phyloP scores from a whole-genome alignment of 2,329 filamentous ascomycete species.

The Colletotrichum tropicale region DNA sequence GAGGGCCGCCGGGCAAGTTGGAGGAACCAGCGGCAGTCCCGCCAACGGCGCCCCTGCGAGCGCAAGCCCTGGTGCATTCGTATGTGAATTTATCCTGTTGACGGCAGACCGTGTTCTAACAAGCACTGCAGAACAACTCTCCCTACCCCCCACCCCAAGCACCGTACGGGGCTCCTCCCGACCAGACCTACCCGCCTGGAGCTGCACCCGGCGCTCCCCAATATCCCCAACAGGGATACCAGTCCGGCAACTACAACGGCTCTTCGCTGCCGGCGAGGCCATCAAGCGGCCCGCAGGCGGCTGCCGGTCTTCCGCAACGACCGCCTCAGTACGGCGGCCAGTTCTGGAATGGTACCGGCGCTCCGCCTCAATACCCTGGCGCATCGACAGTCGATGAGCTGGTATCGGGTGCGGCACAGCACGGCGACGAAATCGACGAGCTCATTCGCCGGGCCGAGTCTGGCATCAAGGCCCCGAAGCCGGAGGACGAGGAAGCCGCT shows the following conservation, averaged over 20 bases:
- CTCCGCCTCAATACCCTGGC: constrained; percentile 39
- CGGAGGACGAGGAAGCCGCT: constrained; percentile 34
- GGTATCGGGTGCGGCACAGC: constrained; percentile 45
- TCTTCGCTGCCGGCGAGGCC: constrained; percentile 52
- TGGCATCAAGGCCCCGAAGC: constrained; percentile 56
- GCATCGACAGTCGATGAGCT: constrained; percentile 28
- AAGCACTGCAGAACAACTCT: constrained; percentile 34
- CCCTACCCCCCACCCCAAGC: constrained; percentile 41
- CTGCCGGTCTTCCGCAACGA: constrained; percentile 48
- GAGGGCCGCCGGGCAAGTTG: constrained; percentile 63
- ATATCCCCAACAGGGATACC: constrained; percentile 17
- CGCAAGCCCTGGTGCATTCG: constrained; percentile 60
- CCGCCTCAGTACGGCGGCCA: constrained; percentile 43
- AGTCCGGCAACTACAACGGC: constrained; percentile 1
- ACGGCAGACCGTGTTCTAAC: constrained; percentile 22
- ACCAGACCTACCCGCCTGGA: constrained; percentile 34
- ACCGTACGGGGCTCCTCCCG: constrained; percentile 36
- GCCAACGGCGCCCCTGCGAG: constrained; percentile 35
- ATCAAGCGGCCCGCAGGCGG: constrained; percentile 39
- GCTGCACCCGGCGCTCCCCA: constrained; percentile 21
- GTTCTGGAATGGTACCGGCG: constrained; percentile 27
- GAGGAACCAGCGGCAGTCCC: constrained; percentile 54
- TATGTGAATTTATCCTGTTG: constrained; percentile 46
- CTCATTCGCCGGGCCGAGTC: constrained; percentile 69
- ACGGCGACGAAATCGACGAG: constrained; percentile 67